A percentile compares a stretch with the other conserved stretches of the same genome.
Conservation (phyloP, 352 stramenopile species). For the Pythium rhizo-oryzae region DNA sequence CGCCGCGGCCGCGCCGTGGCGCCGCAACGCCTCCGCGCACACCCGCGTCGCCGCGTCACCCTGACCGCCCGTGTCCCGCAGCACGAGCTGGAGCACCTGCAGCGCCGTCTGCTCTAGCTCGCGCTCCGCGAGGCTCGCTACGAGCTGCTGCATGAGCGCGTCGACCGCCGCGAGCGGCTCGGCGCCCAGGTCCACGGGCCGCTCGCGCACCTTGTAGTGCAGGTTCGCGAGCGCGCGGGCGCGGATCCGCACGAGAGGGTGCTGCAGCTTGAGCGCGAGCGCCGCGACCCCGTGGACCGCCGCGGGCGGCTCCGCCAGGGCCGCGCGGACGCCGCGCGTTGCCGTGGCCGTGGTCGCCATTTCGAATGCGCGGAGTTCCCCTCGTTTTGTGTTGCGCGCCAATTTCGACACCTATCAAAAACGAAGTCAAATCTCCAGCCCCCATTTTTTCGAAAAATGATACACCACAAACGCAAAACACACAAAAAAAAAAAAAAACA, state of each 20-base stretch:
- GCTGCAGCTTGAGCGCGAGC: constrained; percentile 61
- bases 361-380: background rate
- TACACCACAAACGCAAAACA: background rate
- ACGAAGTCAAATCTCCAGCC: background rate
- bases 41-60: constrained; percentile 7
- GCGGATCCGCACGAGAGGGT: constrained; percentile 65
- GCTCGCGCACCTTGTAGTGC: constrained; percentile 67
- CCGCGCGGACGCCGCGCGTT: background rate
- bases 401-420: constrained; percentile 11
- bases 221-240: constrained; percentile 57
- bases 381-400: constrained; percentile 7
- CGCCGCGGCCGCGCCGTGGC: constrained; percentile 16
- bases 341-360: constrained; percentile 12
- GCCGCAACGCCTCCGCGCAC: constrained; percentile 6
- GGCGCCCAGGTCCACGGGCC: constrained; percentile 37
- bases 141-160: constrained; percentile 36
- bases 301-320: background rate
- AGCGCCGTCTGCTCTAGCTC: constrained; percentile 54
- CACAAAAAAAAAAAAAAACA: background rate
- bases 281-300: constrained; percentile 27
- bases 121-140: constrained; percentile 42
- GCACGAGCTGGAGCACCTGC: constrained; percentile 52
- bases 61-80: constrained; percentile 8
- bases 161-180: constrained; percentile 39
- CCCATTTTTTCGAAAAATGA: constrained; percentile 4